A percentile compares a stretch with the other conserved stretches of the same genome.
Evolutionary conservation across 2,329 filamentous ascomycete genomes (phyloP).

Genomic region (Verticillium dahliae): DNA sequence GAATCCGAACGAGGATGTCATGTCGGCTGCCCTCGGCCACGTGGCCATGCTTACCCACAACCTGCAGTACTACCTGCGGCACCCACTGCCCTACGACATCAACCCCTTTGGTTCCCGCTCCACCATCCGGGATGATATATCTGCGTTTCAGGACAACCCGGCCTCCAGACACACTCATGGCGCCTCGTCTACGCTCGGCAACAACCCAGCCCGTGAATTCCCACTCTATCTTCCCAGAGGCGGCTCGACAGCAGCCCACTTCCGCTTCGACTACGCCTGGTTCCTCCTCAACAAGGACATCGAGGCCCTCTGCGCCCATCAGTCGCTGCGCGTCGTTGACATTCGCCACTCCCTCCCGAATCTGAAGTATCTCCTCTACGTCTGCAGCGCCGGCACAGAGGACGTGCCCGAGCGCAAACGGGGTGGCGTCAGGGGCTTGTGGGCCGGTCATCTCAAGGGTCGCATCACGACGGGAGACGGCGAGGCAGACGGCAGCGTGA

Average conservation of each 20-base stretch:
- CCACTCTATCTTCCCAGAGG: slow-evolving; percentile 65
- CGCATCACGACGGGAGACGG: slow-evolving; percentile 6
- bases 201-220: slow-evolving; percentile 50
- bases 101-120: slow-evolving; percentile 66
- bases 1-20: slow-evolving; percentile 53
- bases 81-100: slow-evolving; percentile 76
- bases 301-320: slow-evolving; percentile 57
- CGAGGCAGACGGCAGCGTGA: slow-evolving; percentile 32
- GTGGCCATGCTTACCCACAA: slow-evolving; percentile 69
- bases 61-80: slow-evolving; percentile 74
- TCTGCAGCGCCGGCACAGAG: slow-evolving; percentile 72
- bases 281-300: slow-evolving; percentile 97
- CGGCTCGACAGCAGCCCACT: slow-evolving; percentile 63
- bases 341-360: slow-evolving; percentile 90
- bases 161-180: slow-evolving; percentile 1
- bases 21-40: slow-evolving; percentile 77
- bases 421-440: slow-evolving; percentile 54
- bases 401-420: slow-evolving; percentile 56
- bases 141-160: slow-evolving; percentile 40
- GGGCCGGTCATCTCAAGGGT: slow-evolving; percentile 40
- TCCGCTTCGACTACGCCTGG: slow-evolving; percentile 92
- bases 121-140: slow-evolving; percentile 70
- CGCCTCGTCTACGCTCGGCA: slow-evolving; percentile 3
- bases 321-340: slow-evolving; percentile 76
- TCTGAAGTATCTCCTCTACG: slow-evolving; percentile 84